Evolutionary conservation across 1,284 basidiomycete genomes (phyloP).

Genomic region (Pseudozyma thailandica): DNA sequence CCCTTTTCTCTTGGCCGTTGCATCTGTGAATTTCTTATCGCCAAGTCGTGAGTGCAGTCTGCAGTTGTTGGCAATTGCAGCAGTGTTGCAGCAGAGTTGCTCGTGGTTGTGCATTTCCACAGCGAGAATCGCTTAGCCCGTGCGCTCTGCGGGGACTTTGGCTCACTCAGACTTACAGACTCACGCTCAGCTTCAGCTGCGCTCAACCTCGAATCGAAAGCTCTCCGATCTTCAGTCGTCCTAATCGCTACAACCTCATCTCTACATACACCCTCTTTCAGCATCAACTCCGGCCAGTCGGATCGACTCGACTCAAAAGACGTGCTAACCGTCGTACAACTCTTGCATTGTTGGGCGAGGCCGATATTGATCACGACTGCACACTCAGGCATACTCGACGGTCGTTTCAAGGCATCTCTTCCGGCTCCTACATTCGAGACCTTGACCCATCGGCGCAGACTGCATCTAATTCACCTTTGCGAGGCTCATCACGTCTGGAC

Average conservation of each 20-base stretch:
- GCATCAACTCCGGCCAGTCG: not conserved
- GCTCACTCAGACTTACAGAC: not conserved
- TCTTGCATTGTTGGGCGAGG: no score
- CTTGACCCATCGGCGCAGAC: no score
- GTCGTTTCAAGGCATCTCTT: not conserved
- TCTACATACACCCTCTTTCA: not conserved
- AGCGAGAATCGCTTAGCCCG: conserved; percentile 1
- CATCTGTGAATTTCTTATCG: no score
- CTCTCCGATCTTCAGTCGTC: not conserved
- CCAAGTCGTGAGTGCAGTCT: no score
- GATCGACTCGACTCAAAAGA: not conserved
- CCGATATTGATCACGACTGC: no score
- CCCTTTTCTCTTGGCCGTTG: not conserved
- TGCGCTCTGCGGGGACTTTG: not conserved
- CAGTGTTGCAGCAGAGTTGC: no score
- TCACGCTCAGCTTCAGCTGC: not conserved
- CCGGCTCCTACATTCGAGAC: not conserved
- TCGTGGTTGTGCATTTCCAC: not conserved
- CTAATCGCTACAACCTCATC: not conserved
- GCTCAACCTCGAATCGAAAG: not conserved
- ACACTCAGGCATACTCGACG: not conserved
- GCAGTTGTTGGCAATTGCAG: no score
- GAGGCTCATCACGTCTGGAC: no score
- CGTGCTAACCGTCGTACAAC: not conserved
- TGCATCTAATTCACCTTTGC: no score